Percentiles rank a stretch among this genome's conserved stretches.
phyloP scores from a whole-genome alignment of 495 filamentous ascomycete genomes.

The Neurospora tetraspora region DNA sequence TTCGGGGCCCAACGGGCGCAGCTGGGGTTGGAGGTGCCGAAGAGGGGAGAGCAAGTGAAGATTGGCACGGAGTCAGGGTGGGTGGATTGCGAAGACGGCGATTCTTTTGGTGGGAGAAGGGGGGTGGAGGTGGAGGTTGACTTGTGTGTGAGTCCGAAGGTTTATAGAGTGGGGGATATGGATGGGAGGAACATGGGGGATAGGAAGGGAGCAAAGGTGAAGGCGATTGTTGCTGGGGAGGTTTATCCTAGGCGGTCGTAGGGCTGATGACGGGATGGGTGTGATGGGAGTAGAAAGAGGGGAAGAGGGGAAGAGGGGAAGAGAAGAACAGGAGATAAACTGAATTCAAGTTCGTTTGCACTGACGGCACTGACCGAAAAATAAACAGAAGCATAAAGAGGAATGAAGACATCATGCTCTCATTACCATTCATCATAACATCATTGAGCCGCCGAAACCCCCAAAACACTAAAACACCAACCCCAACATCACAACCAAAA shows the following conservation, averaged over 20 bases:
- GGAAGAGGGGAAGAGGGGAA: neutral
- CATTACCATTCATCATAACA: neutral
- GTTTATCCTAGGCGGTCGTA: constrained; percentile 12
- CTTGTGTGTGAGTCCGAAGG: constrained; percentile 11
- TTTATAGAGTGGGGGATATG: constrained; percentile 11
- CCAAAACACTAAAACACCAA: neutral
- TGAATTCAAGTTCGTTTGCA: neutral
- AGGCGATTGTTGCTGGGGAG: constrained; percentile 13
- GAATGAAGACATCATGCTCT: neutral
- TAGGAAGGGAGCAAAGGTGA: neutral
- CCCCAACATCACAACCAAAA: neutral
- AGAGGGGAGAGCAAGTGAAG: constrained; percentile 6
- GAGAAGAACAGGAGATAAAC: neutral
- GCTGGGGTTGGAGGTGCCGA: constrained; percentile 7
- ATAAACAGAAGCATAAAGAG: neutral
- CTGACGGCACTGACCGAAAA: neutral
- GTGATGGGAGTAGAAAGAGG: neutral
- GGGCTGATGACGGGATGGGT: neutral
- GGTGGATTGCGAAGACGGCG: constrained; percentile 17
- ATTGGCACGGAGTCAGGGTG: constrained; percentile 12
- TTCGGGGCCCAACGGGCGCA: constrained; percentile 17
- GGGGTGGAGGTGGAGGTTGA: constrained; percentile 12
- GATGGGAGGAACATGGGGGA: constrained; percentile 13
- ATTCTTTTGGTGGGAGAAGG: neutral
- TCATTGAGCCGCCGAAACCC: neutral